Base-by-base conservation (phyloP, 306 rosid genomes). In the Mimosa pudica region DNA sequence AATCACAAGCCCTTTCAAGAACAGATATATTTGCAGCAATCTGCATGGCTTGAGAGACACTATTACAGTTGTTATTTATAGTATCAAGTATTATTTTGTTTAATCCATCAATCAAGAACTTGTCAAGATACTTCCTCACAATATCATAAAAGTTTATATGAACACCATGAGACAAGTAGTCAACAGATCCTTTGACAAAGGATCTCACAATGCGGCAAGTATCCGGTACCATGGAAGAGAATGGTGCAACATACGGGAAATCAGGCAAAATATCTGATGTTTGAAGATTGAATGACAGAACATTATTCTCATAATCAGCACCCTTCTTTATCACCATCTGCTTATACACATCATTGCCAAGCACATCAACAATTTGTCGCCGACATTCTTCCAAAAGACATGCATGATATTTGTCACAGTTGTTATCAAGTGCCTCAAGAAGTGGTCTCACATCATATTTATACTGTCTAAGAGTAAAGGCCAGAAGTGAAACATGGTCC, bases 1-100 rank as follows among this genome's bases (percentile, higher is more conserved):
- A 95, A 79, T 92, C 97, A 82, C 98, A 95, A 58, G 98, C 98
- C 86, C 93, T 89, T 89, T 95, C 98, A n/a, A 92, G 82, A 79
- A 78, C 88, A 63, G 98, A 30, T 83, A 89, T 85, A 85, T 95
- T 95, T 36, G 98, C 97, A 79, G 98, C 95, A 32, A 92, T 87
- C 90, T 95, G 98, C 98, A 95, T 95, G 71, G 97, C 98, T 70
- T 87, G 98, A 74, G 98, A 85, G 52, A 90, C 87, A 10, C 83
- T 89, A 73, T 86, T 90, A 82, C 8, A 84, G 49, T 86, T 84
- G 33, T 87, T 79, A 60, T 89, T 86, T 73, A 95, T 87, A 2
- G 82, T 88, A 52, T 87, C 78, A 10, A 92, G 93, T 57, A 95
- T 82, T 49, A 79, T 80, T 83, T 86, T 95, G 73, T 90, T 95